These are phyloP conservation scores for Eucalyptus marginata DNA, from an alignment of 345 rosid species.

Conservation along the genomic window DNA sequence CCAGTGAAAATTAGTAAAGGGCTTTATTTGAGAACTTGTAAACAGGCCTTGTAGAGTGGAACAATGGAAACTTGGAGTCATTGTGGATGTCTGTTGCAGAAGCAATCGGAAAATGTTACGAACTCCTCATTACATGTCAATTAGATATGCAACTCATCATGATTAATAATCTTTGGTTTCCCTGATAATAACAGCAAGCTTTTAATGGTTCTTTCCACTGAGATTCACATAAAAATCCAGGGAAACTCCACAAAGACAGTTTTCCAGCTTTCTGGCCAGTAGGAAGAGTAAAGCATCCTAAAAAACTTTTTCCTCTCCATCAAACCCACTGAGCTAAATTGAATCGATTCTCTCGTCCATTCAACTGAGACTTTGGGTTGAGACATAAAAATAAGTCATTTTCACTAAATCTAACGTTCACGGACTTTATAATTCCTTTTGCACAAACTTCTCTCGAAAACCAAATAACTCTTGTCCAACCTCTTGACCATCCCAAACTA, in stretches of 20 bases:
- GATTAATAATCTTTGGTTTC: background rate
- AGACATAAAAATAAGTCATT: background rate
- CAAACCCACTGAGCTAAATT: background rate
- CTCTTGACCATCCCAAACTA: background rate
- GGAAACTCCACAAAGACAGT: background rate
- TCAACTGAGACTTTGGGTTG: background rate
- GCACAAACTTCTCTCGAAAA: background rate
- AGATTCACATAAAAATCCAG: background rate
- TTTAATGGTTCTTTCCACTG: background rate
- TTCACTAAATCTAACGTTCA: background rate
- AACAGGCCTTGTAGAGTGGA: background rate
- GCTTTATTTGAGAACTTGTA: background rate
- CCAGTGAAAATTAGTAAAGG: background rate
- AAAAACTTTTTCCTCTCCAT: background rate
- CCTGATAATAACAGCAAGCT: background rate
- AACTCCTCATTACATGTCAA: background rate
- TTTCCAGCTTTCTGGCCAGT: background rate
- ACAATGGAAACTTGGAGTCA: background rate
- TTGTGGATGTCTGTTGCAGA: background rate
- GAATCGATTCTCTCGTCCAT: background rate
- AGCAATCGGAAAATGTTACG: background rate
- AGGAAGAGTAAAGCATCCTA: background rate
- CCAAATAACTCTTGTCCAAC: background rate
- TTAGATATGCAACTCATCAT: background rate
- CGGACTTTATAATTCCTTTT: background rate